Percentiles rank a stretch among this genome's conserved stretches.
Evolutionary conservation across 306 rosid species (phyloP).

Genomic region (Echinosophora koreensis): DNA sequence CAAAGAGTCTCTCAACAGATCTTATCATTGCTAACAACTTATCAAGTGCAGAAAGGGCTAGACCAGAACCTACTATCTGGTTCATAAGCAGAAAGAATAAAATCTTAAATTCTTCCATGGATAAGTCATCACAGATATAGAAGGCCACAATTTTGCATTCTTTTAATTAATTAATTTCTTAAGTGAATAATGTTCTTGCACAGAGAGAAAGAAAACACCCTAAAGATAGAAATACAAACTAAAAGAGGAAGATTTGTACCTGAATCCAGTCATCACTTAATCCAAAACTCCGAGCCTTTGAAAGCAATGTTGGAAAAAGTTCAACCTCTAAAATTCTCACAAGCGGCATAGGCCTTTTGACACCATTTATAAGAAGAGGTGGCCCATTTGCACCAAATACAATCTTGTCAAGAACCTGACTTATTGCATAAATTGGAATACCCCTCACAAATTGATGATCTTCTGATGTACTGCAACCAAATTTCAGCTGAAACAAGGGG

Average conservation of each 20-base stretch:
- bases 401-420: constrained; percentile 89
- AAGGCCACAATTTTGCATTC: not conserved
- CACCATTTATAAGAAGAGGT: constrained; percentile 84
- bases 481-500: constrained; percentile 73
- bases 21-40: not conserved
- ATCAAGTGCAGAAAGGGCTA: constrained; percentile 21
- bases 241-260: constrained; percentile 56
- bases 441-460: constrained; percentile 99
- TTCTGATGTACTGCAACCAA: constrained; percentile 80
- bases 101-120: constrained; percentile 14
- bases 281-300: constrained; percentile 96
- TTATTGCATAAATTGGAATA: constrained; percentile 84
- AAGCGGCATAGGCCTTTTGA: constrained; percentile 90
- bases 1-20: not conserved
- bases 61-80: constrained; percentile 6
- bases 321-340: constrained; percentile 92
- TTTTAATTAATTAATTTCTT: constrained; percentile 15
- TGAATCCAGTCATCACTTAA: constrained; percentile 89
- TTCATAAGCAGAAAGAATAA: constrained; percentile 8
- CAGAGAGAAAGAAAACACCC: constrained; percentile 20
- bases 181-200: not conserved
- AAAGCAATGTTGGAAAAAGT: constrained; percentile 92
- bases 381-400: constrained; percentile 80
- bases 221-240: constrained; percentile 11
- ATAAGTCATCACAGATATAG: constrained; percentile 20